phyloP scores from a whole-genome alignment of 257 asterid species.

The Solanum sitiens region DNA sequence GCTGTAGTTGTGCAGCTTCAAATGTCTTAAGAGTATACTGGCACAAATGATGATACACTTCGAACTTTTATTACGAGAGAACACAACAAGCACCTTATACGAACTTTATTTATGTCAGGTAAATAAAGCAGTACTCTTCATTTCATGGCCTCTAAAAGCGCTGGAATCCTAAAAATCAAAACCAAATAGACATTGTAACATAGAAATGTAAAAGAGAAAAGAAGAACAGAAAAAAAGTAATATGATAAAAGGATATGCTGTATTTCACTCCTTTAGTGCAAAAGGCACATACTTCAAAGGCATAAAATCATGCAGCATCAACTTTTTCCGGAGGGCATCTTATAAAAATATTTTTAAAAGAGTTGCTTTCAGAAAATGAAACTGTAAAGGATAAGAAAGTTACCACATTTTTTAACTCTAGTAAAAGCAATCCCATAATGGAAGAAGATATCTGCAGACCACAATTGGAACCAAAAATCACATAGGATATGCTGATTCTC shows the following conservation, averaged over 20 bases:
- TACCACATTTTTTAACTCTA: neutral
- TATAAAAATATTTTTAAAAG: neutral
- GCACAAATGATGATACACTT: neutral
- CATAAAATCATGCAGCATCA: neutral
- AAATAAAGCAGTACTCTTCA: neutral
- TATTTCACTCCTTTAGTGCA: neutral
- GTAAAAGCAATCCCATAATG: too few species aligned
- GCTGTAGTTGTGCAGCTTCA: neutral
- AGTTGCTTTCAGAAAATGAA: neutral
- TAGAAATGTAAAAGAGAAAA: neutral
- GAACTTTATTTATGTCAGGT: too few species aligned
- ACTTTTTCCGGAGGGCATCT: neutral
- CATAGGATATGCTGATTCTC: conserved; percentile 25
- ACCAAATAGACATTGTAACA: neutral
- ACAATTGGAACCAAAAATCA: neutral
- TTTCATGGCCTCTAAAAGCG: neutral
- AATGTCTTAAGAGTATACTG: neutral
- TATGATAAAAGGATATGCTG: conserved; percentile 20
- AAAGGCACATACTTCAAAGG: neutral
- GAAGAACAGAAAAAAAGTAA: neutral
- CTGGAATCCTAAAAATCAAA: neutral
- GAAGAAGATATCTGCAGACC: neutral
- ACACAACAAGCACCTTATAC: too few species aligned
- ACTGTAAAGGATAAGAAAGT: neutral
- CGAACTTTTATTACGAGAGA: too few species aligned